phyloP scores from a whole-genome alignment of 345 rosid genomes.

The Euphorbia lathyris region DNA sequence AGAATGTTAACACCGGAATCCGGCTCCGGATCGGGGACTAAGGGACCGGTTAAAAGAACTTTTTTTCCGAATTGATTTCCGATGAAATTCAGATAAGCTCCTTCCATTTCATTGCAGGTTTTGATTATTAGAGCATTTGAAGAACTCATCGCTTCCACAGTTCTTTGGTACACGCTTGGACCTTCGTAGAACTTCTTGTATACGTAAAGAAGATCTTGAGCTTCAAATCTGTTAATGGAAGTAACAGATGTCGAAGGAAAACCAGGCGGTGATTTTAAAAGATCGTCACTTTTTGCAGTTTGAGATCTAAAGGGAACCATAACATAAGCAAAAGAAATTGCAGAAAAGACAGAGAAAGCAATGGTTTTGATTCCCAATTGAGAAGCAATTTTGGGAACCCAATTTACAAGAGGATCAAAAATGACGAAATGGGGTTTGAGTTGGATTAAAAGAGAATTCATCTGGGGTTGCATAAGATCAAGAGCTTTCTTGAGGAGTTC shows the following conservation, averaged over 20 bases:
- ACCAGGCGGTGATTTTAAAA: slow-evolving; percentile 24
- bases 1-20: too few relatives aligned
- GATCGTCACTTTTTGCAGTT: slow-evolving; percentile 2
- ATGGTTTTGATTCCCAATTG: slow-evolving; percentile 1
- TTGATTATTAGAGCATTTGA: slow-evolving; percentile 22
- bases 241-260: slow-evolving; percentile 17
- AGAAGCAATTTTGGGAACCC: slow-evolving; percentile 16
- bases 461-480: slow-evolving; percentile 34
- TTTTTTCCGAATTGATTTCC: slow-evolving; percentile 23
- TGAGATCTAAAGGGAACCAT: slow-evolving; percentile 11
- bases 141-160: not conserved
- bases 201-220: slow-evolving; percentile 6
- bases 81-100: slow-evolving; percentile 23
- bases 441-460: too few relatives aligned
- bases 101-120: slow-evolving; percentile 31
- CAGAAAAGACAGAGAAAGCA: slow-evolving; percentile 3
- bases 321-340: not conserved
- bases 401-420: slow-evolving; percentile 16
- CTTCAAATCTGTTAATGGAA: slow-evolving; percentile 19
- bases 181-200: slow-evolving; percentile 25
- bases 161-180: too few relatives aligned
- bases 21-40: slow-evolving; percentile 30
- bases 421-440: slow-evolving; percentile 32
- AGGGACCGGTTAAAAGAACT: slow-evolving; percentile 28
- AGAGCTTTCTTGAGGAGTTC: slow-evolving; percentile 27